A percentile compares a stretch with the other conserved stretches of the same genome.
Conservation (phyloP, 2,329 filamentous ascomycete species). For the Cercospora zeina region DNA sequence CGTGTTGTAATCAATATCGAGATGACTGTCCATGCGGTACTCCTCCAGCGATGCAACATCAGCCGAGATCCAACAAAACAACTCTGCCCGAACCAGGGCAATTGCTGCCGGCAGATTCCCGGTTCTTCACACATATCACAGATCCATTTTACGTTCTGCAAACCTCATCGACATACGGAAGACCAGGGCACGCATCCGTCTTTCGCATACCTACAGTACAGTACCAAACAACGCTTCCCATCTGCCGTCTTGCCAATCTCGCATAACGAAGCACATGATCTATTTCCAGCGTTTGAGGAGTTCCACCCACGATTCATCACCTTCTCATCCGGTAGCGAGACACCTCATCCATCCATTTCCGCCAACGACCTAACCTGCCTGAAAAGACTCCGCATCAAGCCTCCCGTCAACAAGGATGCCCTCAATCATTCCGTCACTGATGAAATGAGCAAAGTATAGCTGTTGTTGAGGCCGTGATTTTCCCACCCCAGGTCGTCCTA, state of each 20-base stretch:
- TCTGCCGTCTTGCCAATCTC: constrained; percentile 1
- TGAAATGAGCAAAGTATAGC: not conserved
- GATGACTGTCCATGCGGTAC: not conserved
- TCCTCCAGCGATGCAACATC: not conserved
- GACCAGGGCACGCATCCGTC: not conserved
- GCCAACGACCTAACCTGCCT: not conserved
- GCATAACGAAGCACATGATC: not conserved
- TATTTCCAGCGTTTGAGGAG: not conserved
- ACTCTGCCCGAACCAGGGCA: not conserved
- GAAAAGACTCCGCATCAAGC: not conserved
- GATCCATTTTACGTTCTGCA: not conserved
- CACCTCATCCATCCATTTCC: not conserved
- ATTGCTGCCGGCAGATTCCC: constrained; percentile 1
- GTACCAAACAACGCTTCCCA: not conserved
- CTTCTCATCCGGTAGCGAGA: not conserved
- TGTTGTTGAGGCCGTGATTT: not conserved
- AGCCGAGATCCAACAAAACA: not conserved
- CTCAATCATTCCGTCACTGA: not conserved
- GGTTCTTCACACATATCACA: not conserved
- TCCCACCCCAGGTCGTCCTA: not conserved
- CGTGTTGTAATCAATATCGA: not conserved
- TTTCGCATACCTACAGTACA: not conserved
- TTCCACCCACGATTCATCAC: not conserved
- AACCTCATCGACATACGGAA: constrained; percentile 1
- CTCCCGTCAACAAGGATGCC: not conserved